A percentile compares a stretch with the other conserved stretches of the same genome.
phyloP scores from a whole-genome alignment of 331 rosid species.

The Quercus phellos region DNA sequence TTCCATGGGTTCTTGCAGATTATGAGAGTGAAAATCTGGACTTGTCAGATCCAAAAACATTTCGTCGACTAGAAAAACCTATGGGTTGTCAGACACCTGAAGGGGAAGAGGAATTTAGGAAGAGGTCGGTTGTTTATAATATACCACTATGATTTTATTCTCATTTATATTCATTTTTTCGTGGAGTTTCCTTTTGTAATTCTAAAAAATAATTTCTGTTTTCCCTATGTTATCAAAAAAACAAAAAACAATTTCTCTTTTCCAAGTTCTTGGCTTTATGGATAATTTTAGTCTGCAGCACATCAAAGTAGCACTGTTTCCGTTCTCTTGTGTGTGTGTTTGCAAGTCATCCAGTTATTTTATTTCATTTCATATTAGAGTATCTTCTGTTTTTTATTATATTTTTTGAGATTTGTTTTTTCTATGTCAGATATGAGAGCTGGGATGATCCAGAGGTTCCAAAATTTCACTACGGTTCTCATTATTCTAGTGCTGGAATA shows the following conservation, averaged over 20 bases:
- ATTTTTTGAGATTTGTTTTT: constrained; percentile 6
- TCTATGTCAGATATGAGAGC: constrained; percentile 70
- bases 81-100: constrained; percentile 99
- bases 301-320: neutral
- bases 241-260: neutral
- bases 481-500: constrained; percentile 99
- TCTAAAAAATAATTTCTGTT: neutral
- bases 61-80: constrained; percentile 82
- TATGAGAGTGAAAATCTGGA: constrained; percentile 88
- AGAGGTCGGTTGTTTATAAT: constrained; percentile 52
- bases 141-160: constrained; percentile 5
- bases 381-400: neutral
- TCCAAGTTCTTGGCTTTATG: neutral
- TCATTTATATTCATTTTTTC: neutral
- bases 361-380: neutral
- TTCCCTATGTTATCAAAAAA: neutral
- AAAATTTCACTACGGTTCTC: constrained; percentile 97
- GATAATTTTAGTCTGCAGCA: neutral
- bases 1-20: constrained; percentile 98
- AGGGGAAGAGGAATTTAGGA: constrained; percentile 92
- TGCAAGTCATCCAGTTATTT: neutral
- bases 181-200: neutral
- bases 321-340: neutral
- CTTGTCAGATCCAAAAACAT: constrained; percentile 69
- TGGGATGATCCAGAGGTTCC: constrained; percentile 99